Base-by-base conservation (phyloP, 2,329 filamentous ascomycete genomes). In the Pleurostoma richardsiae region DNA sequence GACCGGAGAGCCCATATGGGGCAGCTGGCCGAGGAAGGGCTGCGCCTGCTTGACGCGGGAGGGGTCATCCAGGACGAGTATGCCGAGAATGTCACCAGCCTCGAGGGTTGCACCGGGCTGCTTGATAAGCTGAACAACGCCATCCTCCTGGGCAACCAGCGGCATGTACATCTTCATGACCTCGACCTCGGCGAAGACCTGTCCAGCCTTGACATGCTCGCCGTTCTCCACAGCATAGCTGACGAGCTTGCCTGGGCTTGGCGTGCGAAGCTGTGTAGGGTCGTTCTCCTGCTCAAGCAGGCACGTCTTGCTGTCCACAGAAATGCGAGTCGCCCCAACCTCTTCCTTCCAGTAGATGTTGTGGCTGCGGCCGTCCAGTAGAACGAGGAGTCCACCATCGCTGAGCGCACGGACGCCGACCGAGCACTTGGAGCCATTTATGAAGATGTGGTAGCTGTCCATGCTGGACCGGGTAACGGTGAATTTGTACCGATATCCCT, bases 141-240 rank as follows among this genome's bases (percentile, higher is more conserved):
- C 94, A 59, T 96, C 94, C 68, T 99, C 94, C 64, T 91, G 86
- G 3, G 94, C 88, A 51, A 99, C 80, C 46, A 99, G 79, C 61
- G 94, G 94, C 94, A 99, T 99, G 80, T 97, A 97, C 94, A 99
- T 99, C 80, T 99, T 99, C 94, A 99, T 99, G 70, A 99, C 94
- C 72, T 99, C 94, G 39, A 99, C 92, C 69, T 99, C 94, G 47
- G 94, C 94, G 62, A 90, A 99, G 31, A 92, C 77, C 68, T 97
- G 88, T 48, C 92, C 92, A 58, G 95, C 90, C 68, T 83, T 86
- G 68, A 99, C 83, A 66, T 99, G 94, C 57, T 90, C 80, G 51
- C 94, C 94, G 61, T 95, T 97, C 68, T 96, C 94, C 3, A 99
- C 88, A 2, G 90, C 88, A 70, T 94, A 99, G 73, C 96, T 96